phyloP scores from a whole-genome alignment of 1,139 yeast genomes.

The Spencermartinsiella ligniputridi region DNA sequence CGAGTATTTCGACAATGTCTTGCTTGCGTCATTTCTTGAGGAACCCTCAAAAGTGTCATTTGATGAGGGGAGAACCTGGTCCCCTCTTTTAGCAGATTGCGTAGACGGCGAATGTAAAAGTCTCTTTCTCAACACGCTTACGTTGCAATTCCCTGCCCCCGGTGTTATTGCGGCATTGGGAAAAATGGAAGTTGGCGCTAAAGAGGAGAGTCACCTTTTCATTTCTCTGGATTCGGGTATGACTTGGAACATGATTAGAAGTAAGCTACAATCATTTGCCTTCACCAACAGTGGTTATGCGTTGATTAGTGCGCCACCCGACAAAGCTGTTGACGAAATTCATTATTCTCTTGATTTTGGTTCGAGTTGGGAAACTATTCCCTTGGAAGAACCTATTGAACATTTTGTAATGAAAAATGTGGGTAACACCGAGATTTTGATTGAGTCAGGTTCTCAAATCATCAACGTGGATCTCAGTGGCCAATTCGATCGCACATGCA shows the following conservation, averaged over 20 bases:
- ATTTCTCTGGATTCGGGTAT: slow-evolving; percentile 76
- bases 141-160: slow-evolving; percentile 48
- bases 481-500: background rate
- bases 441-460: slow-evolving; percentile 14
- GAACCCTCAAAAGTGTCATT: slow-evolving; percentile 41
- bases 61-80: slow-evolving; percentile 67
- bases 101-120: slow-evolving; percentile 41
- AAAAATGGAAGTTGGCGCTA: slow-evolving; percentile 30
- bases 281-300: slow-evolving; percentile 83
- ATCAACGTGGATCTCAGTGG: slow-evolving; percentile 56
- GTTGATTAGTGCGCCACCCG: slow-evolving; percentile 55
- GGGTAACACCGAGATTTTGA: slow-evolving; percentile 37
- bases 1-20: slow-evolving; percentile 63
- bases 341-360: slow-evolving; percentile 76
- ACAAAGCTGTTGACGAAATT: slow-evolving; percentile 22
- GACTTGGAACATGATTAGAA: slow-evolving; percentile 58
- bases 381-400: slow-evolving; percentile 45
- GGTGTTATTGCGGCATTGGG: slow-evolving; percentile 58
- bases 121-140: background rate
- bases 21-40: slow-evolving; percentile 50
- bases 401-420: slow-evolving; percentile 35
- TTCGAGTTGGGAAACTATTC: slow-evolving; percentile 50
- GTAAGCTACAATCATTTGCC: slow-evolving; percentile 52
- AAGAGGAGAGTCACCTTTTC: slow-evolving; percentile 37
- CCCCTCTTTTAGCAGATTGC: slow-evolving; percentile 41